Evolutionary conservation across 805 yeast species (phyloP), one percentile per base, ranked within the genome.

Genomic region (Aciculoconidium aculeatum): DNA sequence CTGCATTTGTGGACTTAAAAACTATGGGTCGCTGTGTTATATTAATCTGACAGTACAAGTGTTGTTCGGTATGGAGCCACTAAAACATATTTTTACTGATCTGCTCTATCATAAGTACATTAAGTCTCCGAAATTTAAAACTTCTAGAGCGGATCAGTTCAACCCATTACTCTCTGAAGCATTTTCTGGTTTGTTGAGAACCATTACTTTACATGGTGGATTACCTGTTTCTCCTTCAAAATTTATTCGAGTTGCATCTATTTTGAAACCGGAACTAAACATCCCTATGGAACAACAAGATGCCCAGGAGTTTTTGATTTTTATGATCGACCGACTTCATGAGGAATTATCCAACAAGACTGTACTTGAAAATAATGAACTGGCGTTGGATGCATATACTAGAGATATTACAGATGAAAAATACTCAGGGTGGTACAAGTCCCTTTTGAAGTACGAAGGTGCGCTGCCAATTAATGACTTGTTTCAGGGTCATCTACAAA

Each of bases 271-370:
- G 0, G 84, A 78, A 42, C 66, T 80, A 31, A 59, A 63, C 39
- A 79, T 82, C 8, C 90, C 90, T 0, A 53, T 68, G 40, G 85
- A 80, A 43, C 94, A 83, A 44, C 92, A 83, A 46, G 94, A 83
- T 50, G 78, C 88, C 1, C 86, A 82, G 31, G 92, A 83, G 42
- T 80, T 80, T 44, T 53, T 83, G 24, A 64, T 80, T 49, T 73
- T 81, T 36, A 40, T 81, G 7, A 55, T 82, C 39, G 88, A 79
- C 45, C 65, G 75, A 37, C 49, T 83, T 8, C 90, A 83, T 48
- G 77, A 76, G 27, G 94, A 83, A 44, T 49, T 81, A 31, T 44
- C 59, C 10, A 32, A 36, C 46, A 69, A 47, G 31, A 26, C 28
- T 7, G 11, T 17, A 15, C 23, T 27, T 15, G 35, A 32, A 24